phyloP scores from a whole-genome alignment of 2,329 filamentous ascomycete genomes.

The Cladosporium sp. region DNA sequence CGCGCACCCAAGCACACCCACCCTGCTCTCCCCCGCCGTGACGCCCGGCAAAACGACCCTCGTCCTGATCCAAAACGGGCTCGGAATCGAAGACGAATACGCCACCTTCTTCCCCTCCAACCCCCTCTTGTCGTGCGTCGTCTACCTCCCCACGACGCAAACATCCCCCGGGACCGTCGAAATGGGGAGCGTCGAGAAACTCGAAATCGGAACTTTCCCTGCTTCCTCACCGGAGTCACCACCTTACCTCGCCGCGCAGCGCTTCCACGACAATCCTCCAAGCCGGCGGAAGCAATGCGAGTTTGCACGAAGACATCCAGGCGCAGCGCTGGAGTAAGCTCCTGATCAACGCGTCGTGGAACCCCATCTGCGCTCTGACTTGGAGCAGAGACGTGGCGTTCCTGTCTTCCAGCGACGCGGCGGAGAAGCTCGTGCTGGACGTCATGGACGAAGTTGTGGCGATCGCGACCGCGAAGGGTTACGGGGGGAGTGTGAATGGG shows the following conservation, averaged over 20 bases:
- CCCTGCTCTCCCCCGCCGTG: conserved; percentile 39
- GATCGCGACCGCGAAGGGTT: conserved; percentile 40
- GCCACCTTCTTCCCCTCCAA: conserved; percentile 45
- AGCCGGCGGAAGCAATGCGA: conserved; percentile 43
- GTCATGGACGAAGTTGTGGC: conserved; percentile 45
- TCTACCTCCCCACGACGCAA: conserved; percentile 50
- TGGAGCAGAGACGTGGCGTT: conserved; percentile 51
- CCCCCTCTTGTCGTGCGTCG: conserved; percentile 53
- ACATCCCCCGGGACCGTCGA: conserved; percentile 44
- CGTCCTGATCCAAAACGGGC: conserved; percentile 59
- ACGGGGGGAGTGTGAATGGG: conserved; percentile 29
- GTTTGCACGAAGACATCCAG: conserved; percentile 54
- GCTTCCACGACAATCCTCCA: conserved; percentile 32
- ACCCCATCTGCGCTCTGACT: conserved; percentile 53
- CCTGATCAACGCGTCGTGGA: conserved; percentile 59
- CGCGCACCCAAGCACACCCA: conserved; percentile 27
- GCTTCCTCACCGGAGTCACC: conserved; percentile 4
- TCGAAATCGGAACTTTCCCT: conserved; percentile 51
- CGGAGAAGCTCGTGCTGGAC: conserved; percentile 34
- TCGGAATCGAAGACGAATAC: conserved; percentile 57
- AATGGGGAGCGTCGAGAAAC: conserved; percentile 43
- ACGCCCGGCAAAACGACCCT: conserved; percentile 45
- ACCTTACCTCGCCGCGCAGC: conserved; percentile 17
- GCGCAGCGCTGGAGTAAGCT: conserved; percentile 58
- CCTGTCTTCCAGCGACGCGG: conserved; percentile 38